Evolutionary conservation across 208 protist genomes (phyloP), one percentile per base, ranked within the genome.

Genomic region (Acanthamoeba divionensis): DNA sequence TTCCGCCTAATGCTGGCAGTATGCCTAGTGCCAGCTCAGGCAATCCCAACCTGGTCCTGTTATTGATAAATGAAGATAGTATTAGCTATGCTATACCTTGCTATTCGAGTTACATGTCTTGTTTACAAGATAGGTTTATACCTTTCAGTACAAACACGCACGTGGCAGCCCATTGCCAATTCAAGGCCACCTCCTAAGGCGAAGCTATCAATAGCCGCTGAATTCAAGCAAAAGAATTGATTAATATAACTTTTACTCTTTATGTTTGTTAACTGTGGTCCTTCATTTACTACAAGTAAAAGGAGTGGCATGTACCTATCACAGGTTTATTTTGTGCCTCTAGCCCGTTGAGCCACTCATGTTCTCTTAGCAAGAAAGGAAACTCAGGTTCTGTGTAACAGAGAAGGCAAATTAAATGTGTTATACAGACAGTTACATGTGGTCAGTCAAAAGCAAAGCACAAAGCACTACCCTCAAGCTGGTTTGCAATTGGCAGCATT

Each of bases 131-230:
- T 29, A 2, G 62, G 44, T 13, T 1, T 36, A 31, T 47, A 75
- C 66, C 66, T 47, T 26, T 75, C n/a, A 1, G 73, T 82, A 93
- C 92, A 26, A 7, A 97, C 91, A 54, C 96, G 93, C 15, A 97
- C 93, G 91, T 98, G 96, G 36, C 96, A 95, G 47, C 95, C 93
- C 33, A 97, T 80, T 3, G 96, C 96, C 10, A 98, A 79, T 92
- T 98, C 97, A 57, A 96, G 92, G n/a, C 97, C 97, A 13, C 97
- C 97, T 62, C 96, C 97, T 5, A 98, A 91, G 12, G 97, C 97
- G 18, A 92, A 92, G n/a, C 96, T 96, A 24, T 97, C 94, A 29
- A 98, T 93, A 48, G 94, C 91, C 18, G 95, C 92, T n/a, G n/a
- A n/a, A n/a, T n/a, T n/a, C n/a, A n/a, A n/a, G n/a, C n/a, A n/a